phyloP scores from a whole-genome alignment of 805 yeast species.

The Hanseniaspora hatyaiensis region DNA sequence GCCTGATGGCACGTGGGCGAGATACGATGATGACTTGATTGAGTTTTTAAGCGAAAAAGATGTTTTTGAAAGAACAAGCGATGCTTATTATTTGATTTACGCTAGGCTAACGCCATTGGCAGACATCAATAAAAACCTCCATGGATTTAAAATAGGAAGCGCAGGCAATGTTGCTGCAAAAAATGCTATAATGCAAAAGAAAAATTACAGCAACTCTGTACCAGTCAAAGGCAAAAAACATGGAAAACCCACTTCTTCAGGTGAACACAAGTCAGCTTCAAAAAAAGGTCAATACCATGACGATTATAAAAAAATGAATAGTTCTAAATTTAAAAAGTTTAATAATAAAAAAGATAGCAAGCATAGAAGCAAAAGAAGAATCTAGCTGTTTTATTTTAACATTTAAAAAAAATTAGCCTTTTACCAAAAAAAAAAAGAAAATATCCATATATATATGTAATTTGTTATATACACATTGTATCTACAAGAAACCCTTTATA shows the following conservation, averaged over 20 bases:
- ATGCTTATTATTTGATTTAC: constrained; percentile 79
- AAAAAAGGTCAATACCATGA: not conserved
- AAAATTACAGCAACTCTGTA: no score
- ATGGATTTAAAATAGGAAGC: not conserved
- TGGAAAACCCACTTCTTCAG: not conserved
- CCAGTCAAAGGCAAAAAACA: not conserved
- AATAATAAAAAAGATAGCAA: not conserved
- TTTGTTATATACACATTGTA: not conserved
- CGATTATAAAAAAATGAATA: constrained; percentile 2
- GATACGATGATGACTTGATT: constrained; percentile 86
- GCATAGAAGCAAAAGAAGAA: not conserved
- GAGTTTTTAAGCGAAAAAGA: constrained; percentile 58
- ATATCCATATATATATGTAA: not conserved
- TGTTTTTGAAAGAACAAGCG: constrained; percentile 66
- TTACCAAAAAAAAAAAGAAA: constrained; percentile 1
- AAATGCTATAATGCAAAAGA: no score
- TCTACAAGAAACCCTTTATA: not conserved
- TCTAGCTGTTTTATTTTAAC: no score
- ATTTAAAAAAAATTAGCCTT: not conserved
- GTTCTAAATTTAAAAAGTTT: not conserved
- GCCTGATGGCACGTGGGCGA: constrained; percentile 86
- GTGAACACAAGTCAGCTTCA: not conserved
- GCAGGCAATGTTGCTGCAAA: not conserved
- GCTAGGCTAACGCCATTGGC: constrained; percentile 51
- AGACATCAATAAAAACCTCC: not conserved